Conservation (phyloP, 148 eudicot genomes). For the Linanthus parryae region DNA sequence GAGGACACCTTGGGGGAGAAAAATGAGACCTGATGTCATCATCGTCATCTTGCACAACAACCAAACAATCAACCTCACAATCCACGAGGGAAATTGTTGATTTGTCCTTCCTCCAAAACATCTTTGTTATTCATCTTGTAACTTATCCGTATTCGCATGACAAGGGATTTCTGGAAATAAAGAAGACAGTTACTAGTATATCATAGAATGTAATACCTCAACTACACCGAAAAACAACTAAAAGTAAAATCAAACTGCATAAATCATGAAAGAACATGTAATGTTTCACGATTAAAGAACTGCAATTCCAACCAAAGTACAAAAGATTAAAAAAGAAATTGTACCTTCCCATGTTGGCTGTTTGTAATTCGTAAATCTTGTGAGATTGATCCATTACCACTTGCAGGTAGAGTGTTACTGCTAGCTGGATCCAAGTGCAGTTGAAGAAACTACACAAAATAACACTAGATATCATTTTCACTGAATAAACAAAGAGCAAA, state of each 20-base stretch:
- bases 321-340: neutral
- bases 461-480: slow-evolving; percentile 12
- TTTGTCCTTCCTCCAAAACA: slow-evolving; percentile 83
- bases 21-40: slow-evolving; percentile 18
- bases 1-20: slow-evolving; percentile 17
- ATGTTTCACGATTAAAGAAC: neutral
- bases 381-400: slow-evolving; percentile 59
- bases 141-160: slow-evolving; percentile 81
- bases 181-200: neutral
- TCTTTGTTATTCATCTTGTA: slow-evolving; percentile 73
- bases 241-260: too few species aligned
- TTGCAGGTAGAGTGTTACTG: slow-evolving; percentile 60
- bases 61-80: slow-evolving; percentile 31
- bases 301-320: neutral
- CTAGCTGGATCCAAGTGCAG: slow-evolving; percentile 94
- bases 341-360: slow-evolving; percentile 97
- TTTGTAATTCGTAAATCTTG: slow-evolving; percentile 74
- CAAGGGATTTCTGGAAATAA: slow-evolving; percentile 70
- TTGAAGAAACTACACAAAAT: slow-evolving; percentile 72
- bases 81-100: slow-evolving; percentile 76
- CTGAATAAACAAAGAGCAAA: too few species aligned
- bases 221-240: too few species aligned
- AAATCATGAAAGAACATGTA: neutral
- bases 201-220: too few species aligned
- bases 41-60: slow-evolving; percentile 6